These are phyloP conservation scores for Breynia disticha DNA, from an alignment of 441 rosid genomes.

Conservation along the genomic window DNA sequence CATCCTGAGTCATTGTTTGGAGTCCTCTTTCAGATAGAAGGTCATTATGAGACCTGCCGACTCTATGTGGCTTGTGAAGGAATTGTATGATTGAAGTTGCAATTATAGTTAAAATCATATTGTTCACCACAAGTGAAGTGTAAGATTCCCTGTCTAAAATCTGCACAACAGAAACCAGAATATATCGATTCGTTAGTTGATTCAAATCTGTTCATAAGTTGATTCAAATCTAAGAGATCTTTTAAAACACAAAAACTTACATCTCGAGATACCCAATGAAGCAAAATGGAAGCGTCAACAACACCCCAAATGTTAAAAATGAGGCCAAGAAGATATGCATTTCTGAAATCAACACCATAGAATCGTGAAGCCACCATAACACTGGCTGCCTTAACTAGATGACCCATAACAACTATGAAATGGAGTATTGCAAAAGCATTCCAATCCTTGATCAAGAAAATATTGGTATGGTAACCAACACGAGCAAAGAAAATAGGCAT, in stretches of 20 bases:
- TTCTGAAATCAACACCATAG: conserved; percentile 11
- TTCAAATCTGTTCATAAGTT: no score
- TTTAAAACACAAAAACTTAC: no score
- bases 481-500: conserved; percentile 22
- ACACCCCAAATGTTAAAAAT: conserved; percentile 26
- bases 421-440: conserved; percentile 9
- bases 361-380: conserved; percentile 10
- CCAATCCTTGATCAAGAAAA: conserved; percentile 6
- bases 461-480: conserved; percentile 18
- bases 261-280: conserved; percentile 5
- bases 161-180: conserved; percentile 4
- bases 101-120: conserved; percentile 7
- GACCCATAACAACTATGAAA: neutral
- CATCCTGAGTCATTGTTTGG: conserved; percentile 23
- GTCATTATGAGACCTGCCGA: neutral
- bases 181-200: no score
- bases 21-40: conserved; percentile 9
- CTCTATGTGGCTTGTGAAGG: conserved; percentile 15
- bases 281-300: conserved; percentile 10
- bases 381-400: conserved; percentile 15
- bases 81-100: conserved; percentile 9
- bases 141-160: conserved; percentile 5
- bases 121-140: conserved; percentile 16
- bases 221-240: no score
- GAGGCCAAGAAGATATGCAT: conserved; percentile 18